Base-by-base conservation (phyloP, 495 filamentous ascomycete species). In the Daldinia caldariorum region DNA sequence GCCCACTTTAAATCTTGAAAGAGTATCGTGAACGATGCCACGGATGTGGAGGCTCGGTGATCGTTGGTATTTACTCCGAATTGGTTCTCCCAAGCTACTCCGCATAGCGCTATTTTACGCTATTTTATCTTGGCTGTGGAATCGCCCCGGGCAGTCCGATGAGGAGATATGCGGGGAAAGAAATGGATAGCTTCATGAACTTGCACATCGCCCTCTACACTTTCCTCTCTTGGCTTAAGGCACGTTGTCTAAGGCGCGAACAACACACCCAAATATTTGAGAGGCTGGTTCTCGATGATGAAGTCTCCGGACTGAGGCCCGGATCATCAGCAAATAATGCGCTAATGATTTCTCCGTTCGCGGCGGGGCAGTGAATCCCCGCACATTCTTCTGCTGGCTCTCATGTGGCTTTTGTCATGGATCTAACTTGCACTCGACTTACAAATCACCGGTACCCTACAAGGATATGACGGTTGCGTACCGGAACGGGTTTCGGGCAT, bases 321-420 rank as follows among this genome's bases (percentile, higher is more conserved):
- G 79, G 79, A 45, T 81, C 79, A 29, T 74, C 58, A 13, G 72
- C 71, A 14, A 82, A 82, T 1, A 74, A 72, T 0, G 66, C 80
- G 29, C 80, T 79, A 22, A 81, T 71, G 32, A 80, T 67, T 0
- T 72, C 58, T 9, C 74, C 76, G 61, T 81, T 81, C 77, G 67
- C 75, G 14, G 78, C 73, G 29, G 80, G 79, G 41, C 78, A 78
- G 72, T 82, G 79, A 47, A 82, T 66, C 26, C 71, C 80, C 7
- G 81, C 77, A 49, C 80, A 65, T 10, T 78, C 79, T 37, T 75
- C 77, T 18, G 26, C 79, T 76, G 43, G 61, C 35, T 14, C 62
- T 73, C 29, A 80, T 73, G 29, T 79, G 79, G 12, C 37, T 63
- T 26, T 26, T 26, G 26, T 3, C 26, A 26, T 26, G 26, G 26